phyloP scores from a whole-genome alignment of 106 monocot species.

The Dactylorhiza incarnata region DNA sequence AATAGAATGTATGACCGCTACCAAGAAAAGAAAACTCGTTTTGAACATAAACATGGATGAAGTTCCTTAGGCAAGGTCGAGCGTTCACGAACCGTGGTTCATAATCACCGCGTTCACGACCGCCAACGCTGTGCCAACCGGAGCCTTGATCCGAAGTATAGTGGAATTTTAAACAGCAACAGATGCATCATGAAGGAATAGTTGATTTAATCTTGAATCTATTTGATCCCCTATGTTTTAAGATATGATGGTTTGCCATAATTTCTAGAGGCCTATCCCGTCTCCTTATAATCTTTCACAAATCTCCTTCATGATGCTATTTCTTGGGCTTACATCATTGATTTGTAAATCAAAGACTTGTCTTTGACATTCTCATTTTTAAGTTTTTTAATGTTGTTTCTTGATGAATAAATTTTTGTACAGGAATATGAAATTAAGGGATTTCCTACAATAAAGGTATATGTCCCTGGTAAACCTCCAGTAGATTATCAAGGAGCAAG shows the following conservation, averaged over 20 bases:
- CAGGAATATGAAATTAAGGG: slow-evolving; percentile 94
- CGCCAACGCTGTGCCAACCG: neutral
- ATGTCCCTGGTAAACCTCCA: slow-evolving; percentile 85
- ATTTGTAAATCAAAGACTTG: neutral
- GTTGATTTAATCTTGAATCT: neutral
- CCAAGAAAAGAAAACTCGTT: no score
- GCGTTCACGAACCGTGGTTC: no score
- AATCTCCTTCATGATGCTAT: neutral
- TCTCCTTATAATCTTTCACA: neutral
- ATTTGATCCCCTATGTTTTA: neutral
- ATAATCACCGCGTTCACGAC: no score
- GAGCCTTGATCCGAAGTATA: neutral
- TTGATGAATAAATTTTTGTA: neutral
- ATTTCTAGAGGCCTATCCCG: neutral
- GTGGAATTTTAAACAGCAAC: neutral
- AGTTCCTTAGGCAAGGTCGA: no score
- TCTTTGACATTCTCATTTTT: neutral
- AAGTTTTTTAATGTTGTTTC: neutral
- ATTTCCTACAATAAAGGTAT: slow-evolving; percentile 94
- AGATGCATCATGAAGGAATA: neutral
- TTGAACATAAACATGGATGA: no score
- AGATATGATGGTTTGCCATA: neutral
- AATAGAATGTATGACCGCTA: no score
- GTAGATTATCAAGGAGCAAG: slow-evolving; percentile 96
- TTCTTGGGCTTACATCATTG: neutral